phyloP scores from a whole-genome alignment of 306 rosid genomes.

The Cicer arietinum region DNA sequence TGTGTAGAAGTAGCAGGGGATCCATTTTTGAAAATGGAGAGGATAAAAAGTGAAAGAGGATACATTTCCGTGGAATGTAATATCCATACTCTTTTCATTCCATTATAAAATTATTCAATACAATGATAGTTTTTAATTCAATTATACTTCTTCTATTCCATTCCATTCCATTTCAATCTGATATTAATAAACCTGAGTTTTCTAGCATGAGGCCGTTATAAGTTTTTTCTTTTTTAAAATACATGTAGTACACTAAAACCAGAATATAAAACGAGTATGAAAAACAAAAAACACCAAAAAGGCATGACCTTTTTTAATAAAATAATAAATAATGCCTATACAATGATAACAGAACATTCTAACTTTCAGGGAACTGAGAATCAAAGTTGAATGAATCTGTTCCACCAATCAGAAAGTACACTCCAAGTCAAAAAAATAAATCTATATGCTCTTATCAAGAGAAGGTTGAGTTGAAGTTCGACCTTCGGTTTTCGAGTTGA shows the following conservation, averaged over 20 bases:
- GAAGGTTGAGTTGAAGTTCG: slow-evolving; percentile 39
- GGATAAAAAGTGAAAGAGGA: too few species aligned
- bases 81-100: not conserved
- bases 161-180: not conserved
- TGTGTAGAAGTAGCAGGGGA: too few species aligned
- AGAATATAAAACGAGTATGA: slow-evolving; percentile 2
- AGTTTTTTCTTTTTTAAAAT: too few species aligned
- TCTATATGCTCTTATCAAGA: slow-evolving; percentile 17
- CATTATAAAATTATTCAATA: not conserved
- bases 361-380: slow-evolving; percentile 39
- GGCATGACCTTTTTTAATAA: slow-evolving; percentile 24
- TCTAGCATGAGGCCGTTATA: too few species aligned
- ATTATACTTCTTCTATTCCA: not conserved
- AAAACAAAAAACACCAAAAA: slow-evolving; percentile 4
- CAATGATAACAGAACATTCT: slow-evolving; percentile 48
- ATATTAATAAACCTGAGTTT: not conserved
- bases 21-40: too few species aligned
- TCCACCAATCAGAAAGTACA: slow-evolving; percentile 42
- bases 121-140: not conserved
- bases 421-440: slow-evolving; percentile 42
- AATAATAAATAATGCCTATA: slow-evolving; percentile 48
- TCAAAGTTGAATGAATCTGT: slow-evolving; percentile 38
- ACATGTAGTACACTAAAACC: slow-evolving; percentile 20
- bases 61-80: too few species aligned
- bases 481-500: slow-evolving; percentile 47